Evolutionary conservation across 2,329 filamentous ascomycete species (phyloP).

Genomic region (Beauveria sp.): DNA sequence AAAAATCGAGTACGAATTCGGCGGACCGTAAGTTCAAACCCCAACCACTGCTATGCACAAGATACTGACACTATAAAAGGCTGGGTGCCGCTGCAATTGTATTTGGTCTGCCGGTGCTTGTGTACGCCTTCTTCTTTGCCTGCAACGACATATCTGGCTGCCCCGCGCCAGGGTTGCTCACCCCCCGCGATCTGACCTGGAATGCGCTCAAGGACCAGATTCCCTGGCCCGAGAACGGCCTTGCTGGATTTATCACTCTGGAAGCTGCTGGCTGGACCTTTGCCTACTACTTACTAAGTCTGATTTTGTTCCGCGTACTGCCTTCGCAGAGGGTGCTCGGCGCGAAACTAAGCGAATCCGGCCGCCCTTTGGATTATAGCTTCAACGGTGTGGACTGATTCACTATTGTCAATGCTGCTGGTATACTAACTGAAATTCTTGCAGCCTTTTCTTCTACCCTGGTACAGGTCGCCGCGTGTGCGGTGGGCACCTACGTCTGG

Average conservation of each 20-base stretch:
- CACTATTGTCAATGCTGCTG: too few relatives aligned
- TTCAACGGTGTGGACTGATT: slow-evolving; percentile 53
- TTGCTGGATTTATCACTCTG: slow-evolving; percentile 59
- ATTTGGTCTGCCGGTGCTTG: slow-evolving; percentile 66
- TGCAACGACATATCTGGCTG: slow-evolving; percentile 88
- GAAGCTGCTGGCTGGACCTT: slow-evolving; percentile 58
- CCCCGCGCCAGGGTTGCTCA: slow-evolving; percentile 68
- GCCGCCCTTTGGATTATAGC: slow-evolving; percentile 67
- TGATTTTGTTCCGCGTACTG: slow-evolving; percentile 63
- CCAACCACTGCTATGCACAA: background rate
- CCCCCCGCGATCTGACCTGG: slow-evolving; percentile 58
- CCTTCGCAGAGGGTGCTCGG: slow-evolving; percentile 65
- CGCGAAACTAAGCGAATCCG: slow-evolving; percentile 53
- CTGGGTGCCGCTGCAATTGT: slow-evolving; percentile 66
- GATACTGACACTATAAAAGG: slow-evolving; percentile 32
- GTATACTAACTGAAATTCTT: rapidly evolving
- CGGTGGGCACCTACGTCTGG: slow-evolving; percentile 63
- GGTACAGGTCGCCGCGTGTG: slow-evolving; percentile 58
- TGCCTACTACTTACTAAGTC: slow-evolving; percentile 67
- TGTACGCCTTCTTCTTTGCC: slow-evolving; percentile 67
- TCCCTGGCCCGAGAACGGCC: slow-evolving; percentile 65
- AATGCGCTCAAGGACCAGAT: slow-evolving; percentile 64
- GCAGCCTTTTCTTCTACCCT: slow-evolving; percentile 66
- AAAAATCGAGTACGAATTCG: slow-evolving; percentile 10
- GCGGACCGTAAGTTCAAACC: slow-evolving; percentile 3